Base-by-base conservation (phyloP, 306 rosid genomes). In the Vachellia pachyceras region DNA sequence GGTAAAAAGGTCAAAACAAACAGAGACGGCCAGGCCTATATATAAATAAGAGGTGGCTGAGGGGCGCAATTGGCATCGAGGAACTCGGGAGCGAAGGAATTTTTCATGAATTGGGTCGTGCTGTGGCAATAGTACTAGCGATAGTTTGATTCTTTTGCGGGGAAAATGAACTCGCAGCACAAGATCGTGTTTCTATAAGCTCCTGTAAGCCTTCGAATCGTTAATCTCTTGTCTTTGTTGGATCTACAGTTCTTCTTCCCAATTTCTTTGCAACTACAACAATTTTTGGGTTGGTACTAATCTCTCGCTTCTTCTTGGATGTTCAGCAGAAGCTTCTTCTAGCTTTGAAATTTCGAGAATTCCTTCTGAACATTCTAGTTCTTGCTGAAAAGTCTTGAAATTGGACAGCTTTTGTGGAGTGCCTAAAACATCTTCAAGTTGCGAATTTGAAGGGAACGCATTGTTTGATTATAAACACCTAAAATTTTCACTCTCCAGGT, bases 401-500 rank as follows among this genome's bases (percentile, higher is more conserved):
- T 52, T 73, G 13, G 67, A 54, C 66, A 37, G 49, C 65, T 35
- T 50, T 52, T 73, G 47, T 10, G 64, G 64, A 14, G n/a, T 1
- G 33, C 64, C 23, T 40, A 6, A 65, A 65, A 65, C 6, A 65
- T 65, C 23, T 15, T 1, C 10, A 65, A 37, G 71, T 65, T 65
- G 23, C 72, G 33, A 29, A 22, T 15, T 49, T n/a, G 5, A 44
- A 42, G 23, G 58, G 47, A 15, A 4, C 18, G 33, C 13, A 1
- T 29, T 29, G 65, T 18, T 36, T 73, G 17, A 2, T 64, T 18
- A 42, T n/a, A 17, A 33, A 72, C 44, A 10, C 72, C 0, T 7
- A 42, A 44, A 45, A 25, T 35, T 64, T 64, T 76, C 60, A 8
- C 80, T 29, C 72, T 61, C 22, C 37, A 45, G 73, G 73, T 70